Conservation (phyloP, 2,329 filamentous ascomycete genomes). For the Dryadomyces sulphureus region DNA sequence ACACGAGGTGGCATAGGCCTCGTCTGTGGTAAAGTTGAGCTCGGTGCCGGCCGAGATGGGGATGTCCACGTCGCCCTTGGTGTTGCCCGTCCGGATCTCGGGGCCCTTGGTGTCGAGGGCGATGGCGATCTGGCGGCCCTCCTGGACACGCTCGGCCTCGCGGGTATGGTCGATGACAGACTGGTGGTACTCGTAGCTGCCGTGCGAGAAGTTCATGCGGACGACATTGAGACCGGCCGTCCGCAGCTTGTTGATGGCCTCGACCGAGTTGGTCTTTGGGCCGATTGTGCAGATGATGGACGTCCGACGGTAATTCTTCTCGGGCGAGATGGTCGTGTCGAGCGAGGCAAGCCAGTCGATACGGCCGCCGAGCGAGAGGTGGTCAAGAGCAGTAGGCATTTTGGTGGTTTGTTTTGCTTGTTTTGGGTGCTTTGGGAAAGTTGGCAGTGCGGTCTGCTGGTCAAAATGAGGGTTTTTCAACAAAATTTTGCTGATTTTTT, state of each 20-base stretch:
- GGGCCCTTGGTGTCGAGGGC: conserved; percentile 64
- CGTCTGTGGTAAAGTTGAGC: conserved; percentile 94
- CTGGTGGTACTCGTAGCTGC: conserved; percentile 82
- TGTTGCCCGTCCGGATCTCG: conserved; percentile 48
- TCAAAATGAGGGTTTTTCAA: neutral
- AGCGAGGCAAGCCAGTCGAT: conserved; percentile 55
- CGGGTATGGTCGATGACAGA: conserved; percentile 94
- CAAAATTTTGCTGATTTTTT: neutral
- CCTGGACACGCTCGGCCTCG: conserved; percentile 62
- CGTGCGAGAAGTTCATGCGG: conserved; percentile 99
- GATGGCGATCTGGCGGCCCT: conserved; percentile 84
- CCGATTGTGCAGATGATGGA: conserved; percentile 99
- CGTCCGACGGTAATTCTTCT: conserved; percentile 84
- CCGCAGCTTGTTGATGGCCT: conserved; percentile 92
- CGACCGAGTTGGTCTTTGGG: conserved; percentile 95
- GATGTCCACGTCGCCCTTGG: conserved; percentile 63
- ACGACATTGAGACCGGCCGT: conserved; percentile 90
- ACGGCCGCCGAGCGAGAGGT: conserved; percentile 63
- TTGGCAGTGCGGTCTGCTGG: too few relatives aligned
- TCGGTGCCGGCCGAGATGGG: conserved; percentile 72
- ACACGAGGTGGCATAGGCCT: conserved; percentile 70
- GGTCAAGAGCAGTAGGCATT: conserved; percentile 61
- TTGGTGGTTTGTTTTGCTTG: too few relatives aligned
- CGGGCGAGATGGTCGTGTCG: conserved; percentile 76
- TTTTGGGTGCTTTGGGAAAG: too few relatives aligned